phyloP scores from a whole-genome alignment of 1,284 basidiomycete species.

The Cerioporus squamosus region DNA sequence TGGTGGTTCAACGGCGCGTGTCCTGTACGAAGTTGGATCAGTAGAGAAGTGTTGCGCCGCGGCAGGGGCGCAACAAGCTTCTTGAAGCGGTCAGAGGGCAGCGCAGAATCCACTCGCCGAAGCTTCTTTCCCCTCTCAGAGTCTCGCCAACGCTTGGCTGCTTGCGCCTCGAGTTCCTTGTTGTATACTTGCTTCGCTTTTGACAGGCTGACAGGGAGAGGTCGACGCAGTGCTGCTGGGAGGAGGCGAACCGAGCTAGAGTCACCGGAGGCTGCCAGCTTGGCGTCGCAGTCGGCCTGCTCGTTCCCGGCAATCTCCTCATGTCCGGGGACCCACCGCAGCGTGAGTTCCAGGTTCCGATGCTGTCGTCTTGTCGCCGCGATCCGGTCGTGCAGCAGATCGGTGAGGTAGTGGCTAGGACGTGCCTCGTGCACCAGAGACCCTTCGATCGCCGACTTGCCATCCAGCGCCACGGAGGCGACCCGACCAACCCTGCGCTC shows the following conservation, averaged over 20 bases:
- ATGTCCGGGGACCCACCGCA: conserved; percentile 10
- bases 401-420: neutral
- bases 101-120: conserved; percentile 2
- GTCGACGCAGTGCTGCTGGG: conserved; percentile 7
- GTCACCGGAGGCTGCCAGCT: neutral
- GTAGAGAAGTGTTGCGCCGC: conserved; percentile 19
- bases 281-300: conserved; percentile 1
- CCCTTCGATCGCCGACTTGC: neutral
- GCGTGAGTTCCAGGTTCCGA: neutral
- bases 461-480: neutral
- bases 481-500: neutral
- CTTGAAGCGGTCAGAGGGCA: conserved; percentile 12
- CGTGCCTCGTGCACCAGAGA: neutral
- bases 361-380: neutral
- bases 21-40: conserved; percentile 36
- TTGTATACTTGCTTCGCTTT: neutral
- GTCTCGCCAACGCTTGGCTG: neutral
- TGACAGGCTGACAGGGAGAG: conserved; percentile 12
- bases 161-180: neutral
- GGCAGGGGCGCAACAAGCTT: conserved; percentile 1
- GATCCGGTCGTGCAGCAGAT: neutral
- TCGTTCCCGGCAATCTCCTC: conserved; percentile 4
- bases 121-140: neutral
- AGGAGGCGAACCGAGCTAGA: neutral
- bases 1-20: conserved; percentile 32